Conservation (phyloP, 495 filamentous ascomycete genomes). For the Parachaetomium inaequale region DNA sequence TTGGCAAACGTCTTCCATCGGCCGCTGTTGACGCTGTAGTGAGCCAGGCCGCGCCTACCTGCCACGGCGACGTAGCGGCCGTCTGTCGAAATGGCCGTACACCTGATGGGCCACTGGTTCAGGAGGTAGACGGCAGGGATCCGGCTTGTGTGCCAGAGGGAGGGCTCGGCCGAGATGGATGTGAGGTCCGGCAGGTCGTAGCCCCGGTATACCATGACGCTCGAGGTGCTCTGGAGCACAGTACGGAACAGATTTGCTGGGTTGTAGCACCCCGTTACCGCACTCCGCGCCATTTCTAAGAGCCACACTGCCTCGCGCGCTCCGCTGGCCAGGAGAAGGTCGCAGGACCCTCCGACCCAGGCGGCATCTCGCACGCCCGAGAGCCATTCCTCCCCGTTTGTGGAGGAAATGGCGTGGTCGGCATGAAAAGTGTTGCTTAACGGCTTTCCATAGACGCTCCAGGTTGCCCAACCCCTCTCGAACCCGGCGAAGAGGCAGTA, state of each 20-base stretch:
- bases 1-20: constrained; percentile 94
- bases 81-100: constrained; percentile 80
- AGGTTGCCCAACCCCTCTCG: constrained; percentile 88
- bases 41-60: constrained; percentile 84
- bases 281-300: constrained; percentile 87
- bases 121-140: constrained; percentile 81
- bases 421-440: constrained; percentile 74
- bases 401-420: constrained; percentile 58
- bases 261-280: constrained; percentile 83
- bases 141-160: constrained; percentile 87
- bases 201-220: constrained; percentile 86
- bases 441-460: constrained; percentile 94
- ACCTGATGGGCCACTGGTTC: constrained; percentile 88
- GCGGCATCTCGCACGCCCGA: constrained; percentile 66
- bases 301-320: constrained; percentile 78
- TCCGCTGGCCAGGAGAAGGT: constrained; percentile 68
- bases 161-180: constrained; percentile 86
- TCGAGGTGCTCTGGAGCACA: constrained; percentile 80
- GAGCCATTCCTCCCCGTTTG: constrained; percentile 76
- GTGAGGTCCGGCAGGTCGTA: constrained; percentile 87
- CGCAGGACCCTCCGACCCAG: constrained; percentile 85
- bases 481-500: constrained; percentile 95
- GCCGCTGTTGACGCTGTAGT: constrained; percentile 92
- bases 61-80: constrained; percentile 94
- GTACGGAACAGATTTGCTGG: constrained; percentile 84